Base-by-base conservation (phyloP, 2,329 filamentous ascomycete species). In the Penicillium nordicum region DNA sequence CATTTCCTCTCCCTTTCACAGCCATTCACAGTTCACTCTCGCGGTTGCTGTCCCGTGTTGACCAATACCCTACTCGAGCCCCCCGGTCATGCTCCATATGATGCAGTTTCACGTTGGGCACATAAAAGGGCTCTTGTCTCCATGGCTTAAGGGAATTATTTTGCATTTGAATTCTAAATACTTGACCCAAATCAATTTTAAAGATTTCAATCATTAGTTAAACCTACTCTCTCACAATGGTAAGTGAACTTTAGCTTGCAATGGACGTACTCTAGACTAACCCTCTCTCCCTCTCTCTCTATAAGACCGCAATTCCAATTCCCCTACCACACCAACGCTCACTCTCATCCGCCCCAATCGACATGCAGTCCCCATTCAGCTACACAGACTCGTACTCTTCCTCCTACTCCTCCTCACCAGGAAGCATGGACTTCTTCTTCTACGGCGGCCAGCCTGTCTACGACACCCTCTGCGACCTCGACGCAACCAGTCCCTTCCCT, bases 401-500 rank as follows among this genome's bases (percentile, higher is more conserved):
- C 5, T 63, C 61, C 34, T 65, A 57, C 48, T 62, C 63, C 10
- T 61, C 61, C 29, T 66, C 64, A 2, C 64, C 64, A 3, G 63
- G 64, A 34, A 60, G 44, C 14, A 65, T 66, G 60, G 64, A 66
- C 30, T 65, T 64, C 53, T 66, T 63, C 58, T 66, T 65, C 58
- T 64, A 64, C 29, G 62, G 58, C 9, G 12, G 58, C 18, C 59
- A 57, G 12, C 59, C 63, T 14, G 53, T 64, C 50, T 66, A 64
- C 38, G 64, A 66, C 27, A 41, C 54, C 36, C 37, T 60, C 23
- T 59, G 53, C 41, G 63, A 66, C 41, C 12, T 66, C 21, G 62
- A 66, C 25, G 6, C 57, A 14, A 40, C 50, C 23, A 59, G 45
- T 50, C 43, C 61, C 18, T 63, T 65, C 46, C 34, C 55, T 16